Conservation (phyloP, 192 early-diverging fungal species). For the Rhizophagus sp. region DNA sequence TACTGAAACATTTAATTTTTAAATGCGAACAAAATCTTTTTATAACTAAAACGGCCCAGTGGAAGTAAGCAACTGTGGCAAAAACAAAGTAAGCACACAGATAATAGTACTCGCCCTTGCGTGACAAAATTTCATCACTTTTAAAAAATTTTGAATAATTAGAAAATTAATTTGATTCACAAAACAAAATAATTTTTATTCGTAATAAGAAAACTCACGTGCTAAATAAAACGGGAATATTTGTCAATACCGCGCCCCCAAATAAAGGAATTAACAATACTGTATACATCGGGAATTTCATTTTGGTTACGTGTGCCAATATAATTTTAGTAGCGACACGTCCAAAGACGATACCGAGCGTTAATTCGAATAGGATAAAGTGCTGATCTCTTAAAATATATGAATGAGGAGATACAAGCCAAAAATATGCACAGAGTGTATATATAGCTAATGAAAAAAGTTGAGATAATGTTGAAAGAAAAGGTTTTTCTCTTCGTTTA, state of each 20-base stretch:
- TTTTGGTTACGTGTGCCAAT: constrained; percentile 84
- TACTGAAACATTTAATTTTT: constrained; percentile 84
- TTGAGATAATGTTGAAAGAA: constrained; percentile 60
- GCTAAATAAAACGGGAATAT: constrained; percentile 55
- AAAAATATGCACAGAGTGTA: constrained; percentile 62
- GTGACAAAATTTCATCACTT: constrained; percentile 65
- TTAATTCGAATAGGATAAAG: constrained; percentile 72
- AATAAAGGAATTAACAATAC: constrained; percentile 75
- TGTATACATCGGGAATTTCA: constrained; percentile 80
- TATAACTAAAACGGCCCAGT: constrained; percentile 87
- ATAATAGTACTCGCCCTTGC: constrained; percentile 68
- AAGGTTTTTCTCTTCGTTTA: constrained; percentile 62
- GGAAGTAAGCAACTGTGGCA: constrained; percentile 73
- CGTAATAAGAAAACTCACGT: constrained; percentile 41
- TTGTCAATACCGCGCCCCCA: constrained; percentile 68
- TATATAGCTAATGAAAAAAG: constrained; percentile 66
- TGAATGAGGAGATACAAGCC: constrained; percentile 70
- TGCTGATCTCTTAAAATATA: constrained; percentile 69
- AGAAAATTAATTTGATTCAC: neutral
- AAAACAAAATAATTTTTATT: neutral
- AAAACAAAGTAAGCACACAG: constrained; percentile 71
- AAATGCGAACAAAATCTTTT: constrained; percentile 84
- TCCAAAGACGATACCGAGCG: constrained; percentile 80
- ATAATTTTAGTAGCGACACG: constrained; percentile 90
- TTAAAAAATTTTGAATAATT: constrained; percentile 22